A percentile compares a stretch with the other conserved stretches of the same genome.
These are phyloP conservation scores for Arthroderma uncinatum DNA, from an alignment of 2,329 filamentous ascomycete species.

Conservation along the genomic window DNA sequence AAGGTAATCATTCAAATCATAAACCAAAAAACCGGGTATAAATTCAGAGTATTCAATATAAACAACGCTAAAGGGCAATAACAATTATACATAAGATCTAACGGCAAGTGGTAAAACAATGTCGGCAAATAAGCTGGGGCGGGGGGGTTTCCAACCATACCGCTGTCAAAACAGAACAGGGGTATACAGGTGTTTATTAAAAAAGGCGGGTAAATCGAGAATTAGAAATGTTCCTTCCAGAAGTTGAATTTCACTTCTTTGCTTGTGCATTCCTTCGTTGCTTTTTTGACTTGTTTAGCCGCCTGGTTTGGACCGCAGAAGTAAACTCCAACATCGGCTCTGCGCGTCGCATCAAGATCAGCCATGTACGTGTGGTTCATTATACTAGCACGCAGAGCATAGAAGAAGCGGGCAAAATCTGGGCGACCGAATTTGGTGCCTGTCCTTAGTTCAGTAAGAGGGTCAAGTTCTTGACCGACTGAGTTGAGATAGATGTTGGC, in stretches of 20 bases:
- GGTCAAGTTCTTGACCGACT: conserved; percentile 77
- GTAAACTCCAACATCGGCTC: conserved; percentile 89
- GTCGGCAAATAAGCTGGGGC: not conserved
- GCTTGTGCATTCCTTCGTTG: conserved; percentile 60
- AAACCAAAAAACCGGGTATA: not conserved
- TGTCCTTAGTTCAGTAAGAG: conserved; percentile 78
- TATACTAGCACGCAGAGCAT: conserved; percentile 78
- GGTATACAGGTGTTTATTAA: not conserved
- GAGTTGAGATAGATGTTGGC: conserved; percentile 97
- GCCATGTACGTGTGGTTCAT: conserved; percentile 72
- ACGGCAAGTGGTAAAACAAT: not conserved
- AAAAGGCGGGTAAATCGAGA: not conserved
- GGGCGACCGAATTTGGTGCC: conserved; percentile 92
- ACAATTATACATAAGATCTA: not conserved
- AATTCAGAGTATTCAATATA: not conserved
- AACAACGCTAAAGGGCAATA: not conserved
- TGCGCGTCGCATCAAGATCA: conserved; percentile 63
- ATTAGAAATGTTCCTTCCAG: conserved; percentile 81
- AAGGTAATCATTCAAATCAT: not conserved
- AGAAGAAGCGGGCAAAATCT: conserved; percentile 71
- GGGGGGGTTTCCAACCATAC: not conserved
- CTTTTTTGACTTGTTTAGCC: conserved; percentile 74
- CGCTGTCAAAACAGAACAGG: not conserved
- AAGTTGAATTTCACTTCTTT: conserved; percentile 86
- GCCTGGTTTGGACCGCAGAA: conserved; percentile 81